Evolutionary conservation across 805 yeast genomes (phyloP).

Genomic region (Myxozyma monticola): DNA sequence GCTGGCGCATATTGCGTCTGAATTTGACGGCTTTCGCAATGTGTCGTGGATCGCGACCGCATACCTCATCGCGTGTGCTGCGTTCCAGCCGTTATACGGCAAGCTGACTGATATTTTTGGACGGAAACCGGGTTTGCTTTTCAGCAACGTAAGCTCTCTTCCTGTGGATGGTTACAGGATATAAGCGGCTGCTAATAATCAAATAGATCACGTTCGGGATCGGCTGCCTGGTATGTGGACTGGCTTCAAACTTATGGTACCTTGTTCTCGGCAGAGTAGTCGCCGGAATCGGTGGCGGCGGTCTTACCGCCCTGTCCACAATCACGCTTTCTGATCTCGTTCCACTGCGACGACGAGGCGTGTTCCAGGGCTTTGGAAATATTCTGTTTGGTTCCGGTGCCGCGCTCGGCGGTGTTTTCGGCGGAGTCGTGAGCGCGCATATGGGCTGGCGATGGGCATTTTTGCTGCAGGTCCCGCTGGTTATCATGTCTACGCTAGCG

Average conservation of each 20-base stretch:
- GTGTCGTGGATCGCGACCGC: slow-evolving; percentile 76
- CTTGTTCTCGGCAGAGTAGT: slow-evolving; percentile 51
- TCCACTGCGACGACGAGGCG: slow-evolving; percentile 64
- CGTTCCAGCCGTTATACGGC: slow-evolving; percentile 77
- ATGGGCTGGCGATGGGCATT: slow-evolving; percentile 55
- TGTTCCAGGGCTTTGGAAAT: slow-evolving; percentile 69
- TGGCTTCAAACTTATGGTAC: slow-evolving; percentile 26
- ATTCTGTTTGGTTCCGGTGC: slow-evolving; percentile 69
- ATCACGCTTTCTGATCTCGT: slow-evolving; percentile 68
- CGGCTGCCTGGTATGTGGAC: slow-evolving; percentile 56
- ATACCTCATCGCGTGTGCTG: slow-evolving; percentile 66
- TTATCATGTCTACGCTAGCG: slow-evolving; percentile 66
- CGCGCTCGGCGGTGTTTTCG: slow-evolving; percentile 53
- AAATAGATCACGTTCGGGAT: slow-evolving; percentile 43
- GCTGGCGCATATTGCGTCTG: slow-evolving; percentile 57
- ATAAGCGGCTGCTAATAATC: too few relatives aligned
- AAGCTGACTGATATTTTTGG: slow-evolving; percentile 63
- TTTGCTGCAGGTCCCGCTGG: slow-evolving; percentile 39
- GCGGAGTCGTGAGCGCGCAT: slow-evolving; percentile 47
- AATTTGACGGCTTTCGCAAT: slow-evolving; percentile 53
- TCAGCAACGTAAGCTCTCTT: slow-evolving; percentile 42
- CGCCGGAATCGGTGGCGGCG: slow-evolving; percentile 79
- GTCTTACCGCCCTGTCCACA: slow-evolving; percentile 64
- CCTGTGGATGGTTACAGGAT: neutral
- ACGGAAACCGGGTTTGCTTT: slow-evolving; percentile 44